Evolutionary conservation across 2,329 filamentous ascomycete genomes (phyloP).

Genomic region (Periconia macrospinosa): DNA sequence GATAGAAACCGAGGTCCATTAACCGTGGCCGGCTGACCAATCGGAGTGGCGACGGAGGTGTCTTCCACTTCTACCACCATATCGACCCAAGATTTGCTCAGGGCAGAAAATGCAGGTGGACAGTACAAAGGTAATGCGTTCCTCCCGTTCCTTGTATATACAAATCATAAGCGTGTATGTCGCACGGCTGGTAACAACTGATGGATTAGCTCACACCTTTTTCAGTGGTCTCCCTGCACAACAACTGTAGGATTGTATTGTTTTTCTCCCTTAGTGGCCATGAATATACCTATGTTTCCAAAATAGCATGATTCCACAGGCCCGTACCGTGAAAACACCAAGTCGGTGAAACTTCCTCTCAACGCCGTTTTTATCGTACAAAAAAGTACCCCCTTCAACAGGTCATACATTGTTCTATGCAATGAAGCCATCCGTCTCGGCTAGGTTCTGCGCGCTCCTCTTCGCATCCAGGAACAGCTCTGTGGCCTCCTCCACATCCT

Average conservation of each 20-base stretch:
- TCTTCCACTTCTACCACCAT: background rate
- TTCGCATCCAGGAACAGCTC: conserved; percentile 52
- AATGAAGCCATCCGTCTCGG: conserved; percentile 36
- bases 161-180: too few relatives aligned
- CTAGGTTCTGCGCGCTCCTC: conserved; percentile 47
- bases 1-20: conserved; percentile 13
- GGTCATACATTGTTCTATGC: conserved; percentile 14
- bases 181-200: too few relatives aligned
- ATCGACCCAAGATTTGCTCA: background rate
- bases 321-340: background rate
- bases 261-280: too few relatives aligned
- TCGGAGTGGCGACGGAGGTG: conserved; percentile 19
- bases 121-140: too few relatives aligned
- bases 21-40: too few relatives aligned
- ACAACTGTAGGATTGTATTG: background rate
- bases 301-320: background rate
- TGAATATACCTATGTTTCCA: too few relatives aligned
- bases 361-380: conserved; percentile 10
- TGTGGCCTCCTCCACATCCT: conserved; percentile 59
- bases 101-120: too few relatives aligned
- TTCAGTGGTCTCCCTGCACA: too few relatives aligned
- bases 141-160: too few relatives aligned
- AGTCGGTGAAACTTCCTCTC: background rate
- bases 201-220: too few relatives aligned
- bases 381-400: background rate